Evolutionary conservation across 78 protist species (phyloP), one percentile per base, ranked within the genome.

Genomic region (Blattamonas nauphoetae): DNA sequence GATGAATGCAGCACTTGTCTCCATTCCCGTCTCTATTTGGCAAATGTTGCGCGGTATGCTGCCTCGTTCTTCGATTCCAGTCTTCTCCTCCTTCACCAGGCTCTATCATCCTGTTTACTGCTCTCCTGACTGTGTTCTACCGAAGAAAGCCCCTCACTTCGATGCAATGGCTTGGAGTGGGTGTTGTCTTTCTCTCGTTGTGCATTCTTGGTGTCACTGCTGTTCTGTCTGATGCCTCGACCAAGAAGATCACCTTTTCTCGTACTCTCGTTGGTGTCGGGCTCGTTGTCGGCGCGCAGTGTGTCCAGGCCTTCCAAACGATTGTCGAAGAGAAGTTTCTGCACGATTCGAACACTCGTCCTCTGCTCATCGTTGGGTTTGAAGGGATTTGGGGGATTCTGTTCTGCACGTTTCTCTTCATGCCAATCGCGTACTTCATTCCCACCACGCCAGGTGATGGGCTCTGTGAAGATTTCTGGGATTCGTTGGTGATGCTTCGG

Each of bases 301-400:
- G 45, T 0, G 1, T 89, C 41, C 91, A 89, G 78, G 91, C 91
- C 0, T 38, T 21, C 1, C 91, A 89, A 38, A 89, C 85, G 32
- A 84, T 89, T 32, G 5, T 1, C 45, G 91, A 89, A 38, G 88
- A 85, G 36, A 21, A 21, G 45, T 21, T 89, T 2, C 89, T 89
- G 11, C 29, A 1, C 34, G 36, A 3, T 3, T 1, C 36, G 41
- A 1, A 45, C 33, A 36, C 29, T 34, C 32, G 1, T 41, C 88
- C 89, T 41, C 41, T 84, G 36, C 64, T 42, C 42, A 64, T 89
- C 33, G 91, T 89, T 34, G 91, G 91, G 42, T 36, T 85, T 5
- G 91, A 89, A 44, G 91, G 91, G 38, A n/a, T 85, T 34, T 89
- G 91, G 91, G 91, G 91, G 41, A 2, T 35, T 5, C 1, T 89